Evolutionary conservation across 805 yeast genomes (phyloP).

Genomic region (Candida incommunis): DNA sequence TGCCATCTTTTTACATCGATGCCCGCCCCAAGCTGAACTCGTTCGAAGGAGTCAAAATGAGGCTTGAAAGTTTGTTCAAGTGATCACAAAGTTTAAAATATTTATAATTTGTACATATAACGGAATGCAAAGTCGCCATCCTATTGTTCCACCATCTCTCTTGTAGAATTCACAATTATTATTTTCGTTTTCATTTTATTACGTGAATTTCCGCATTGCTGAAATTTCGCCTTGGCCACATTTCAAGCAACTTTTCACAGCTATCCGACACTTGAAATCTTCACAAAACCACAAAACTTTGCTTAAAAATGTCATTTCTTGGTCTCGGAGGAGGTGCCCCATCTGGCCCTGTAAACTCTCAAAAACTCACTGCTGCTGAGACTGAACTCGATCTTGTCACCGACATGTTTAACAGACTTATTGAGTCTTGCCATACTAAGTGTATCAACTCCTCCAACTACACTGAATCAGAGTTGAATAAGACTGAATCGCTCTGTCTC

Average conservation of each 20-base stretch:
- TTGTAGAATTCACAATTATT: no score
- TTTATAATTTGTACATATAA: no score
- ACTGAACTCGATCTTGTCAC: slow-evolving; percentile 95
- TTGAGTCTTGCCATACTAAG: slow-evolving; percentile 77
- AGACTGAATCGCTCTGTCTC: slow-evolving; percentile 72
- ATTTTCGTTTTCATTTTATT: background rate
- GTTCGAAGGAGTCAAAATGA: slow-evolving; percentile 63
- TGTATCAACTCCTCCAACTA: slow-evolving; percentile 52
- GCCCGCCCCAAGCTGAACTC: slow-evolving; percentile 84
- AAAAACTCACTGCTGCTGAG: slow-evolving; percentile 62
- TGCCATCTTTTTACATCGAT: slow-evolving; percentile 61
- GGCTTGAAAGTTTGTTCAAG: slow-evolving; percentile 43
- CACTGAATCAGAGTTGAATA: slow-evolving; percentile 58
- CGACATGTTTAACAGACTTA: slow-evolving; percentile 88
- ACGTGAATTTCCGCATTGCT: background rate
- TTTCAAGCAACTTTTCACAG: slow-evolving; percentile 1
- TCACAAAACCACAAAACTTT: background rate
- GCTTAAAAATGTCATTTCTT: slow-evolving; percentile 21
- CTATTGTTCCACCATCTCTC: no score
- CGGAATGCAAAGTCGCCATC: no score
- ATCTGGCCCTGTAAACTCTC: slow-evolving; percentile 17
- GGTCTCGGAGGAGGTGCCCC: slow-evolving; percentile 40
- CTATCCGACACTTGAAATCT: background rate
- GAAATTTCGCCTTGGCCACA: no score
- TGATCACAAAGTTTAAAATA: no score